Conservation (phyloP, 768 basidiomycete species). For the Xanthoconium purpureum region DNA sequence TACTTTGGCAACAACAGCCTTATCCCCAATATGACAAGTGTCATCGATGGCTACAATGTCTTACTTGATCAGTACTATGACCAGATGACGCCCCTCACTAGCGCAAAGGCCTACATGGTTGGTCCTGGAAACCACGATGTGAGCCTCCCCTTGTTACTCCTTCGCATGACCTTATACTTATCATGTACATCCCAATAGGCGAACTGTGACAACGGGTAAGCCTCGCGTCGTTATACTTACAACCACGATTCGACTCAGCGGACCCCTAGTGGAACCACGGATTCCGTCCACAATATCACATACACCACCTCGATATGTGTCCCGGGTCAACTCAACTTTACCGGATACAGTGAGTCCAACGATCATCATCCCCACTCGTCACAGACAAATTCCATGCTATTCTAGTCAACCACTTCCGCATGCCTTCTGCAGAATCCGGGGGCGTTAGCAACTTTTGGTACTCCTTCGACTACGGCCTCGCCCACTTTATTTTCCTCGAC, state of each 20-base stretch:
- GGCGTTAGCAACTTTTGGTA: slow-evolving; percentile 31
- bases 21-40: slow-evolving; percentile 24
- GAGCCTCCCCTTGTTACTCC: neutral
- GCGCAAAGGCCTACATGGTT: slow-evolving; percentile 28
- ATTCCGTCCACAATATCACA: slow-evolving; percentile 22
- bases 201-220: slow-evolving; percentile 30
- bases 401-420: slow-evolving; percentile 25
- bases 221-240: neutral
- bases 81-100: slow-evolving; percentile 25
- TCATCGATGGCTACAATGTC: slow-evolving; percentile 23
- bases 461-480: slow-evolving; percentile 31
- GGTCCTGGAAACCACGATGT: slow-evolving; percentile 26
- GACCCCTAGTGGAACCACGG: slow-evolving; percentile 21
- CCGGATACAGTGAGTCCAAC: slow-evolving; percentile 26
- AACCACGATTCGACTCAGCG: neutral
- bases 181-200: slow-evolving; percentile 7
- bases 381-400: neutral
- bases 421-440: slow-evolving; percentile 27
- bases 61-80: slow-evolving; percentile 28
- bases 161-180: neutral
- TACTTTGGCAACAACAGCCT: slow-evolving; percentile 29
- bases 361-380: neutral
- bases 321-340: slow-evolving; percentile 27
- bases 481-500: slow-evolving; percentile 25
- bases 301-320: slow-evolving; percentile 27